Percentiles rank a stretch among this genome's conserved stretches.
Conservation (phyloP, 352 stramenopile genomes). For the Albugo laibachii region DNA sequence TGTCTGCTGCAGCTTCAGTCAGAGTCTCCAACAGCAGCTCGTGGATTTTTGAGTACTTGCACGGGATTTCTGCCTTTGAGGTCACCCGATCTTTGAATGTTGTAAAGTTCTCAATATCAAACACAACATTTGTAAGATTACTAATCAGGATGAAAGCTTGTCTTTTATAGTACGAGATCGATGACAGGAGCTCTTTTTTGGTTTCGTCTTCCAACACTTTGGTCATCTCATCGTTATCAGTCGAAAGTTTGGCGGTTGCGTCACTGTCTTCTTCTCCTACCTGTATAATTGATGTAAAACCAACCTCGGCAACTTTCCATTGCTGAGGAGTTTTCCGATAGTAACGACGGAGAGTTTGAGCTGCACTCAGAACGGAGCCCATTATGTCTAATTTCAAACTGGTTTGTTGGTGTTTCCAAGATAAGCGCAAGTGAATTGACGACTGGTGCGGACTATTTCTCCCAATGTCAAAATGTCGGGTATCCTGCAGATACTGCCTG, state of each 20-base stretch:
- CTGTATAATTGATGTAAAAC: background rate
- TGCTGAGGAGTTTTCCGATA: slow-evolving; percentile 2
- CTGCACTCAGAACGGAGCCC: no score
- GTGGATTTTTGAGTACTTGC: slow-evolving; percentile 8
- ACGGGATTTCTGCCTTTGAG: no score
- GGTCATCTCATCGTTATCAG: slow-evolving; percentile 77
- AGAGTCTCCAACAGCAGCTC: slow-evolving; percentile 36
- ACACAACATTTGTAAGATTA: no score
- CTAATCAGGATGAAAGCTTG: slow-evolving; percentile 21
- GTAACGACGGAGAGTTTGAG: background rate
- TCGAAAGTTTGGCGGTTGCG: slow-evolving; percentile 14
- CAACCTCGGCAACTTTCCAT: background rate
- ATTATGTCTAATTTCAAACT: no score
- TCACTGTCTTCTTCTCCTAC: slow-evolving; percentile 2
- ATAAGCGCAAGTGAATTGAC: background rate
- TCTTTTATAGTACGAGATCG: slow-evolving; percentile 56
- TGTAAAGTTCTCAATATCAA: slow-evolving; percentile 1
- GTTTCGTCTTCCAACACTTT: slow-evolving; percentile 49
- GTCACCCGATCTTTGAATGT: no score
- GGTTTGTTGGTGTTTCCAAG: background rate
- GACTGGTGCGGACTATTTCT: background rate
- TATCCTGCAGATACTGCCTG: slow-evolving; percentile 77
- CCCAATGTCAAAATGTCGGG: slow-evolving; percentile 34
- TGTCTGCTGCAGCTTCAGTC: slow-evolving; percentile 53
- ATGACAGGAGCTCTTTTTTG: slow-evolving; percentile 31